Evolutionary conservation across 257 asterid genomes (phyloP).

Genomic region (Nicotiana sylvestris): DNA sequence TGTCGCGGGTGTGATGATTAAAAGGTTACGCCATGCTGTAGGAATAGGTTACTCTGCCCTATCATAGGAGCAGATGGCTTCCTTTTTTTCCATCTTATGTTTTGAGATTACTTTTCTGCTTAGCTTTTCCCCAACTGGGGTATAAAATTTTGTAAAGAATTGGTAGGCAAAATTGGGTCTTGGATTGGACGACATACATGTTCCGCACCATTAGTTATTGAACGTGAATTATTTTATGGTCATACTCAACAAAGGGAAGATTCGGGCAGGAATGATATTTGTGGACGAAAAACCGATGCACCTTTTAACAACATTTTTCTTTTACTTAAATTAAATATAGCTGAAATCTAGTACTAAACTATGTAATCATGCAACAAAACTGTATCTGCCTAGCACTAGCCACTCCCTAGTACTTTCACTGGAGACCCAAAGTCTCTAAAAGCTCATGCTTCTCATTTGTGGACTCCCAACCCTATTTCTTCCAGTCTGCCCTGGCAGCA

Average conservation of each 20-base stretch:
- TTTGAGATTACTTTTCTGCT: background rate
- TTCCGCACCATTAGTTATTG: background rate
- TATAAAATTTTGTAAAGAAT: background rate
- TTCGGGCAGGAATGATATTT: too few species aligned
- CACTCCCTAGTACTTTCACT: constrained; percentile 29
- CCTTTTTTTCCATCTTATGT: too few species aligned
- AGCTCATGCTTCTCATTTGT: background rate
- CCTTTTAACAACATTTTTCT: background rate
- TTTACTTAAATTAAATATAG: background rate
- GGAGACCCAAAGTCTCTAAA: background rate
- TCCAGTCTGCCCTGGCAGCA: background rate
- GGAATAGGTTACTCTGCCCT: background rate
- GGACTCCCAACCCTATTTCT: background rate
- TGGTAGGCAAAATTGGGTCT: too few species aligned
- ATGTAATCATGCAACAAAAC: background rate
- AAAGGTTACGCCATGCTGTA: background rate
- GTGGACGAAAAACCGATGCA: background rate
- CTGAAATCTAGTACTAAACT: background rate
- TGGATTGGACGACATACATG: background rate
- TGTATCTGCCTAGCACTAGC: constrained; percentile 23
- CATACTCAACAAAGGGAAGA: background rate
- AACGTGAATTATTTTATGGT: too few species aligned
- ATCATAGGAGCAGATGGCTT: too few species aligned
- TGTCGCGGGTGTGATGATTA: background rate
- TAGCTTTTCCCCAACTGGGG: background rate